Evolutionary conservation across 495 filamentous ascomycete genomes (phyloP).

Genomic region (Rhizodiscina lignyota): DNA sequence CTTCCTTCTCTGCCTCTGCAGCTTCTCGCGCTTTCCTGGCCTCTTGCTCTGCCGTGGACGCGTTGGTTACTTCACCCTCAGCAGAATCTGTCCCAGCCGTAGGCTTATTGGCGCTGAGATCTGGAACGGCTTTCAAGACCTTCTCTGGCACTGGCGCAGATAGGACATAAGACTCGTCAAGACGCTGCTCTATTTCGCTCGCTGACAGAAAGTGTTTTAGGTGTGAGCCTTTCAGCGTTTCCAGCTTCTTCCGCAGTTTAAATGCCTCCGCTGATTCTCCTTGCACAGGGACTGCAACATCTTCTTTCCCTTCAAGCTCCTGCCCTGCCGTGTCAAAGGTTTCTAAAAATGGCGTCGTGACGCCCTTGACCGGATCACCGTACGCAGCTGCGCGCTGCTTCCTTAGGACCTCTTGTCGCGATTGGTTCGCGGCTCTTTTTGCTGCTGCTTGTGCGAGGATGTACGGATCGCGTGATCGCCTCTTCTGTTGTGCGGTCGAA

Average conservation of each 20-base stretch:
- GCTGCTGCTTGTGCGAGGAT: conserved; percentile 54
- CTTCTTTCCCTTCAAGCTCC: conserved; percentile 9
- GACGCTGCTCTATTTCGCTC: conserved; percentile 41
- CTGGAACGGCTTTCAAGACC: background rate
- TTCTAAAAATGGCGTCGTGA: conserved; percentile 65
- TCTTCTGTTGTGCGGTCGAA: conserved; percentile 16
- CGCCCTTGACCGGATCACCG: conserved; percentile 65
- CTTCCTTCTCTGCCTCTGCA: conserved; percentile 7
- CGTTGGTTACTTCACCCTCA: background rate
- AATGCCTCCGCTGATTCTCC: conserved; percentile 19
- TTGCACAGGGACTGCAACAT: conserved; percentile 4
- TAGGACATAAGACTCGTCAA: conserved; percentile 46
- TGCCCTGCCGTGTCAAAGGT: conserved; percentile 47
- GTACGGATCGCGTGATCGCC: conserved; percentile 45
- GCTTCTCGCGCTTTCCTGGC: background rate
- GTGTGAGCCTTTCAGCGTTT: conserved; percentile 24
- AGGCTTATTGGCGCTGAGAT: background rate
- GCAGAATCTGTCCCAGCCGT: background rate
- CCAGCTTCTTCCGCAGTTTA: conserved; percentile 10
- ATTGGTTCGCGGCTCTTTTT: conserved; percentile 63
- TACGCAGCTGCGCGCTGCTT: conserved; percentile 38
- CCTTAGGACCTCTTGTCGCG: conserved; percentile 49
- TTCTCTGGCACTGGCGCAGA: conserved; percentile 33
- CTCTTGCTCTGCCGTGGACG: no score
- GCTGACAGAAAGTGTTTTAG: conserved; percentile 61